A percentile compares a stretch with the other conserved stretches of the same genome.
These are phyloP conservation scores for Jaapia argillacea DNA, from an alignment of 768 basidiomycete genomes.

Conservation along the genomic window DNA sequence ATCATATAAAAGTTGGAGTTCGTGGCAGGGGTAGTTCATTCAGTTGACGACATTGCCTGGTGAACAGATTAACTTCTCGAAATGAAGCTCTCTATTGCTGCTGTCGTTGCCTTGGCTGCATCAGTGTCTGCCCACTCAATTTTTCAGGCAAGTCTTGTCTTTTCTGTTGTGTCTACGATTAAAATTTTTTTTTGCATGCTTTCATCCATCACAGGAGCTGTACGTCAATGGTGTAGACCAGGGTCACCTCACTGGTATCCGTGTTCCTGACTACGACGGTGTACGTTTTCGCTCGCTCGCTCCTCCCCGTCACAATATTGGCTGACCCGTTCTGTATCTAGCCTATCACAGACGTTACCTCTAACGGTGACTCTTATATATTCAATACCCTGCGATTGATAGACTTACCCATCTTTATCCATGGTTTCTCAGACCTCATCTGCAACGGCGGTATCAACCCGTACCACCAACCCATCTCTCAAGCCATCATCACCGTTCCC, in stretches of 20 bases:
- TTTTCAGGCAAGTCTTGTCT: slow-evolving; percentile 40
- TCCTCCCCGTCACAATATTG: neutral
- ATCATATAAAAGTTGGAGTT: no score
- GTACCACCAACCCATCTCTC: slow-evolving; percentile 36
- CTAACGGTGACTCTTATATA: slow-evolving; percentile 27
- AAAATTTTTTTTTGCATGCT: neutral
- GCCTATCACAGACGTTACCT: slow-evolving; percentile 49
- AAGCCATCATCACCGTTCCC: slow-evolving; percentile 33
- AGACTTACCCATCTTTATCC: neutral
- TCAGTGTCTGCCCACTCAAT: slow-evolving; percentile 39
- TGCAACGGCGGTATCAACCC: slow-evolving; percentile 55
- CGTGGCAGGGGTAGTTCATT: no score
- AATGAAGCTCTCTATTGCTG: slow-evolving; percentile 2
- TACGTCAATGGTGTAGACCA: slow-evolving; percentile 43
- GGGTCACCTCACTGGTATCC: slow-evolving; percentile 33
- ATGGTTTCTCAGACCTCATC: slow-evolving; percentile 33
- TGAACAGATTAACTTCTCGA: neutral
- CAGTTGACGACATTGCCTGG: no score
- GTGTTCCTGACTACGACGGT: slow-evolving; percentile 37
- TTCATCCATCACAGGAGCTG: slow-evolving; percentile 22
- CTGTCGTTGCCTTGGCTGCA: slow-evolving; percentile 20
- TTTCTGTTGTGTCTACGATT: no score
- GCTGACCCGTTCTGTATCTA: slow-evolving; percentile 9
- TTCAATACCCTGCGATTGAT: neutral
- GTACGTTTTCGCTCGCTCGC: slow-evolving; percentile 22